Evolutionary conservation across 495 filamentous ascomycete genomes (phyloP).

Genomic region (Penicillium paxilli): DNA sequence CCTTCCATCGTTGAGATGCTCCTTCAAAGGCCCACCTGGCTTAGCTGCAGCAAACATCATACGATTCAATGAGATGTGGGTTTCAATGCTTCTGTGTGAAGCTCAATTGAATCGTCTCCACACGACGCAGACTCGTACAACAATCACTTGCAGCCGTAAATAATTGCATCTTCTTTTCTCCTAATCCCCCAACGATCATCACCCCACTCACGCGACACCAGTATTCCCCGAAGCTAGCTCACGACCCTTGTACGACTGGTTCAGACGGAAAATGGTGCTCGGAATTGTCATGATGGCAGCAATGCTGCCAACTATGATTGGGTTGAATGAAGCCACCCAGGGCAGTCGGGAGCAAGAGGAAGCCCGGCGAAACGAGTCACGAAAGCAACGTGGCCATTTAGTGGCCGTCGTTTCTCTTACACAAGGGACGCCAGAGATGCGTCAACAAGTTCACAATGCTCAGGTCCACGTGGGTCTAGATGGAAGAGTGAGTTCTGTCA

Average conservation of each 20-base stretch:
- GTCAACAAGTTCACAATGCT: slow-evolving; percentile 3
- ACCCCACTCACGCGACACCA: neutral
- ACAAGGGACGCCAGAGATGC: neutral
- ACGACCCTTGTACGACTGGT: neutral
- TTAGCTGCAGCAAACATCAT: slow-evolving; percentile 3
- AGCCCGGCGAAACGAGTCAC: neutral
- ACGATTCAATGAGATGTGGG: slow-evolving; percentile 3
- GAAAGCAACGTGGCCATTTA: slow-evolving; percentile 6
- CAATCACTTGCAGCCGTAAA: neutral
- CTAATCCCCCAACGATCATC: neutral
- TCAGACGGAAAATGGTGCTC: neutral
- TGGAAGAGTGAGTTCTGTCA: neutral
- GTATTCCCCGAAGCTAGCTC: neutral
- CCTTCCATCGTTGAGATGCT: neutral
- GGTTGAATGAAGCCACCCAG: slow-evolving; percentile 8
- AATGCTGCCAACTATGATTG: slow-evolving; percentile 8
- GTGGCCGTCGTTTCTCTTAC: neutral
- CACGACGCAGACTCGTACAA: neutral
- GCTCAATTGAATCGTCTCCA: slow-evolving; percentile 4
- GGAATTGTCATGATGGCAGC: slow-evolving; percentile 6
- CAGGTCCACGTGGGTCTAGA: slow-evolving; percentile 4
- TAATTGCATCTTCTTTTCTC: neutral
- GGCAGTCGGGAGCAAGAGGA: slow-evolving; percentile 6
- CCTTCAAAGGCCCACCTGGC: neutral
- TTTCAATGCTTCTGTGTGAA: neutral